A percentile compares a stretch with the other conserved stretches of the same genome.
phyloP scores from a whole-genome alignment of 805 yeast genomes.

The Myxozyma melibiosi region DNA sequence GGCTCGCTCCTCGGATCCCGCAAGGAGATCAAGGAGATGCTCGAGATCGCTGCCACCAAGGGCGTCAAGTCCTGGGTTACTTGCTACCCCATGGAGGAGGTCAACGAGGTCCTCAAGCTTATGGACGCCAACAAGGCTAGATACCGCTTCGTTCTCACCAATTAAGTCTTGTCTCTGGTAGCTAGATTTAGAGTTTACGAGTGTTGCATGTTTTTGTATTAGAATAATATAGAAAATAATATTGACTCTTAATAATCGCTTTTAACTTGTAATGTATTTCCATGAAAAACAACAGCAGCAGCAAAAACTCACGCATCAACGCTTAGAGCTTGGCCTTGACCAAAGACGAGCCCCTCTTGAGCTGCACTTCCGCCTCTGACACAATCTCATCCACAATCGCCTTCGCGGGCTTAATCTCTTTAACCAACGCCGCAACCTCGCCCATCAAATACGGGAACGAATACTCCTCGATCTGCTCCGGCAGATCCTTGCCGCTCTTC shows the following conservation, averaged over 20 bases:
- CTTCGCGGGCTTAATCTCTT: constrained; percentile 36
- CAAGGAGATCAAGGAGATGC: constrained; percentile 65
- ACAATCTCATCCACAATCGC: constrained; percentile 37
- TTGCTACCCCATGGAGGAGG: constrained; percentile 33
- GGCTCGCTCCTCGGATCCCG: constrained; percentile 66
- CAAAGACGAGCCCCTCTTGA: constrained; percentile 8
- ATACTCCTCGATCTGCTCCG: constrained; percentile 32
- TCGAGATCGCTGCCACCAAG: constrained; percentile 62
- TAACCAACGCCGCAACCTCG: constrained; percentile 36
- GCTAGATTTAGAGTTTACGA: too few relatives aligned
- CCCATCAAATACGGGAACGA: constrained; percentile 36
- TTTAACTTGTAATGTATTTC: too few relatives aligned
- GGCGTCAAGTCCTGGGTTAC: constrained; percentile 35
- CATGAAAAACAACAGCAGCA: neutral
- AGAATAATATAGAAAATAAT: neutral
- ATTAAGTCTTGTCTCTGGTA: constrained; percentile 9
- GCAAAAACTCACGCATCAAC: too few relatives aligned
- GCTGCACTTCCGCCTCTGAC: constrained; percentile 32
- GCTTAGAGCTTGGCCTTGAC: constrained; percentile 23
- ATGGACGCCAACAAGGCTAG: constrained; percentile 34
- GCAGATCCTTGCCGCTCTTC: constrained; percentile 29
- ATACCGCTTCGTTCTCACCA: constrained; percentile 31
- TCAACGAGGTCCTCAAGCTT: constrained; percentile 27
- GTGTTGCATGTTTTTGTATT: too few relatives aligned
- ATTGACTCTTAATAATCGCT: neutral